These are phyloP conservation scores for Fagus crenata DNA, from an alignment of 306 rosid species.

Conservation along the genomic window DNA sequence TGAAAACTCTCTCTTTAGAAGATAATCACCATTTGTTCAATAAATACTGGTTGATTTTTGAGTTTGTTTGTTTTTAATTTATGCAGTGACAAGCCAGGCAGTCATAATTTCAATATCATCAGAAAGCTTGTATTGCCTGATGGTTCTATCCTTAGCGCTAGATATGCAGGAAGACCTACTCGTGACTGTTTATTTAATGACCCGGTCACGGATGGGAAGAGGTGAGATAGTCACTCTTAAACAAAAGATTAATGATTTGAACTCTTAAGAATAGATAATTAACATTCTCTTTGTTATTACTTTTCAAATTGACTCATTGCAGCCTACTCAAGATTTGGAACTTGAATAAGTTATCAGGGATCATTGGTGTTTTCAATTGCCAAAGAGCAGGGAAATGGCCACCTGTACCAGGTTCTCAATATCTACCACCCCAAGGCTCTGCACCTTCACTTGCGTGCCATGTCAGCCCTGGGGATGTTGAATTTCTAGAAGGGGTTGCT, in stretches of 20 bases:
- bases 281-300: neutral
- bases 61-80: neutral
- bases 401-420: slow-evolving; percentile 29
- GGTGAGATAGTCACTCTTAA: slow-evolving; percentile 27
- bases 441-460: slow-evolving; percentile 37
- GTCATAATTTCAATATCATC: slow-evolving; percentile 60
- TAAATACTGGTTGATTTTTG: neutral
- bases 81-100: slow-evolving; percentile 62
- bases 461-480: slow-evolving; percentile 51
- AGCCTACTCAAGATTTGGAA: slow-evolving; percentile 69
- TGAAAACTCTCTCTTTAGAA: neutral
- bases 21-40: neutral
- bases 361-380: slow-evolving; percentile 61
- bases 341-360: slow-evolving; percentile 56
- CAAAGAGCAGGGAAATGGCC: slow-evolving; percentile 76
- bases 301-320: slow-evolving; percentile 14
- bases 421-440: slow-evolving; percentile 13
- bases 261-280: neutral
- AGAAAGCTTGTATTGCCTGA: slow-evolving; percentile 57
- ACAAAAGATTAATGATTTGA: neutral
- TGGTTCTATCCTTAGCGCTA: slow-evolving; percentile 68
- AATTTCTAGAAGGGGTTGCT: slow-evolving; percentile 57
- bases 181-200: slow-evolving; percentile 68
- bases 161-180: slow-evolving; percentile 65
- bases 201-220: slow-evolving; percentile 59